Evolutionary conservation across 441 rosid species (phyloP), one percentile per base, ranked within the genome.

Genomic region (Melastoma candidum): DNA sequence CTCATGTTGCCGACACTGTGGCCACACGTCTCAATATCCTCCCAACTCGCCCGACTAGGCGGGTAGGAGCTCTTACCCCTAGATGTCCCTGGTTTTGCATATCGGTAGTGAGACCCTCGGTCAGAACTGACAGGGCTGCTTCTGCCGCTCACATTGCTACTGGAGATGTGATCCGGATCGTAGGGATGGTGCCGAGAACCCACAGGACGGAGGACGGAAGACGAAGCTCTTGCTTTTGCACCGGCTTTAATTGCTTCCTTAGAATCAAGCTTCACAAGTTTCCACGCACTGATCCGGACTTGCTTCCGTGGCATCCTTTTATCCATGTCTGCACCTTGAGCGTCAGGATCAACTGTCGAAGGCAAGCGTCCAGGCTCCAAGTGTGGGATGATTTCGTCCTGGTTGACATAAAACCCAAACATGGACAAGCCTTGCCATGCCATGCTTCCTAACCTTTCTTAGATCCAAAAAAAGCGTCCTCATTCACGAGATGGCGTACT

Each of bases 301-400:
- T 75, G 95, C 56, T 78, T 90, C 58, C 71, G 95, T 25, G 88
- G 79, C 60, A 76, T 57, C 67, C 53, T 83, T 67, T 79, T 85
- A 12, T 79, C 83, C 55, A 70, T 75, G 43, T 84, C 81, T 22
- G 66, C 56, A 65, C 65, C 75, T 47, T 68, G 73, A 3, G 74
- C 49, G 58, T 90, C 96, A 0, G 90, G 96, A 59, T 90, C 98
- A 26, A 87, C 81, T 3, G 86, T 85, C 25, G 97, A 87, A 44
- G 93, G 85, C 25, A 73, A 54, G 26, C 81, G 82, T 59, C 95
- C 88, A 14, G 85, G 93, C 78, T 90, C 95, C 69, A 83, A 64
- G 71, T 87, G 96, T 53, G 90, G 90, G 65, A 87, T 74, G 58
- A 87, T 80, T 69, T 90, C 98, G 59, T 85, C 96, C 96, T 90